Conservation (phyloP, 352 stramenopile species). For the Pythium inflatum region DNA sequence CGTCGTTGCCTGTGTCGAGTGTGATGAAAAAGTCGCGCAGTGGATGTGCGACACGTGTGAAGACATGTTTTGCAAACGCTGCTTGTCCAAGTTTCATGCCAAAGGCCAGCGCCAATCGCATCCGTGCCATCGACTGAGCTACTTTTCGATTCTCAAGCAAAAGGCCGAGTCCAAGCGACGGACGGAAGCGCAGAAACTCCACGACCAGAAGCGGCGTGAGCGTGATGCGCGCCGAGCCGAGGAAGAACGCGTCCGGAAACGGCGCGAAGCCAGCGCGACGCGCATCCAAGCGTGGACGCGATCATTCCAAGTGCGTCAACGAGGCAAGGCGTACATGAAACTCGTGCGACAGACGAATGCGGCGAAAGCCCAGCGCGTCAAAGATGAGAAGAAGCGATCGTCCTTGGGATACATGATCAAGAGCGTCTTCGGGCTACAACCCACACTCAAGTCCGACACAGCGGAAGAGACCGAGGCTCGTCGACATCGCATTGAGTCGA, state of each 20-base stretch:
- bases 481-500: slow-evolving; percentile 38
- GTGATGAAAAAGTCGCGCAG: slow-evolving; percentile 56
- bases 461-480: slow-evolving; percentile 46
- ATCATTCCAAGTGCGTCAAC: slow-evolving; percentile 27
- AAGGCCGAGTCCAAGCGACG: slow-evolving; percentile 46
- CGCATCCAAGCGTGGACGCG: slow-evolving; percentile 35
- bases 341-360: slow-evolving; percentile 36
- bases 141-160: slow-evolving; percentile 66
- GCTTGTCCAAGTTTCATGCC: slow-evolving; percentile 53
- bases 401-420: slow-evolving; percentile 34
- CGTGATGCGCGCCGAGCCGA: slow-evolving; percentile 15
- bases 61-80: slow-evolving; percentile 75
- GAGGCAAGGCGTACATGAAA: slow-evolving; percentile 40
- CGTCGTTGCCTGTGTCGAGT: slow-evolving; percentile 74
- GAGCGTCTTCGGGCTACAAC: slow-evolving; percentile 30
- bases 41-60: slow-evolving; percentile 67
- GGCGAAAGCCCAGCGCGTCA: slow-evolving; percentile 36
- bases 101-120: slow-evolving; percentile 67
- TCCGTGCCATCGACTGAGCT: slow-evolving; percentile 58
- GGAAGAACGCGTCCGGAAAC: slow-evolving; percentile 25
- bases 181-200: slow-evolving; percentile 40
- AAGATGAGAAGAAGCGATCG: slow-evolving; percentile 32
- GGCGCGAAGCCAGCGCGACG: slow-evolving; percentile 24
- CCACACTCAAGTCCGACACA: slow-evolving; percentile 58
- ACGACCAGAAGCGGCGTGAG: slow-evolving; percentile 36